Conservation (phyloP, 2,329 filamentous ascomycete genomes). For the Aspergillus sp. region DNA sequence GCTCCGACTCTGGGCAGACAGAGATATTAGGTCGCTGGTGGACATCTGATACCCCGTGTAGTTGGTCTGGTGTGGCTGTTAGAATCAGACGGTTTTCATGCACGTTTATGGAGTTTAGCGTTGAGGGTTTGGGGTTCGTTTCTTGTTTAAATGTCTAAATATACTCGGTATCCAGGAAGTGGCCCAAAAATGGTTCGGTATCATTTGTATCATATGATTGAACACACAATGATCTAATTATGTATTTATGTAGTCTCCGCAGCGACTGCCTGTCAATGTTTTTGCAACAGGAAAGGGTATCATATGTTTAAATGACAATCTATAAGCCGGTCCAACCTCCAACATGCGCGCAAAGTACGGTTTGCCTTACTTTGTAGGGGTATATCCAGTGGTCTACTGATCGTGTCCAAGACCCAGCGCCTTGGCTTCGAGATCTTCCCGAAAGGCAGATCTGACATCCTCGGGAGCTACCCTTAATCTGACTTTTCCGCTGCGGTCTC, state of each 20-base stretch:
- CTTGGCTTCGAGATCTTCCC: constrained; percentile 83
- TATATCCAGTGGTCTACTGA: constrained; percentile 13
- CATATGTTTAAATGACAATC: neutral
- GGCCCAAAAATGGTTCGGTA: neutral
- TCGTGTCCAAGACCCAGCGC: constrained; percentile 64
- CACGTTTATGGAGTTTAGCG: constrained; percentile 33
- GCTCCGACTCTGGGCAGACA: constrained; percentile 74
- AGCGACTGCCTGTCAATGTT: neutral
- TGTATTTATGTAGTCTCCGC: too few relatives aligned
- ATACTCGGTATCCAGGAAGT: neutral
- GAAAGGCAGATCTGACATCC: constrained; percentile 82
- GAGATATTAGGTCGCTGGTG: constrained; percentile 59
- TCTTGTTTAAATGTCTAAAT: neutral
- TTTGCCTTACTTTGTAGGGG: neutral
- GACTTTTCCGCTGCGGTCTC: constrained; percentile 83
- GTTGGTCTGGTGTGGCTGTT: constrained; percentile 22
- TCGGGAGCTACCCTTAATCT: constrained; percentile 84
- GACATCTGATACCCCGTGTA: constrained; percentile 7
- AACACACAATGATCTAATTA: neutral
- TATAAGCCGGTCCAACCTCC: neutral
- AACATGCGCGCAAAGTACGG: neutral
- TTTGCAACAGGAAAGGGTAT: neutral
- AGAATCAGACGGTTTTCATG: constrained; percentile 14
- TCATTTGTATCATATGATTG: neutral
- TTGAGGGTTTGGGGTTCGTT: constrained; percentile 8